Percentiles rank a stretch among this genome's conserved stretches.
phyloP scores from a whole-genome alignment of 805 yeast species.

The Candida verbasci region DNA sequence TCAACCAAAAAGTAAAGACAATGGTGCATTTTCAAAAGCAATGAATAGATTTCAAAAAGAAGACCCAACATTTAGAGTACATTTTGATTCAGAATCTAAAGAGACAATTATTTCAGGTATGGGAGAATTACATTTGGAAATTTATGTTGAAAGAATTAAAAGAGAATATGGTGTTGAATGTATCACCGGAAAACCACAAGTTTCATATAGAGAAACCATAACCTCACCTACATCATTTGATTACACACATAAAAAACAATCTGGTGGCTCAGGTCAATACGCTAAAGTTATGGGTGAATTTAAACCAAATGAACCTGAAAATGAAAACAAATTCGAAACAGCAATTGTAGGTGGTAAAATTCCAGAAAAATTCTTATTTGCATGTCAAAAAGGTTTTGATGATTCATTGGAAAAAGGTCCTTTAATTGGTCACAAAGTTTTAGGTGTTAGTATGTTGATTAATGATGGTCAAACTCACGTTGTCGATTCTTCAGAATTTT shows the following conservation, averaged over 20 bases:
- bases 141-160: slow-evolving; percentile 96
- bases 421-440: slow-evolving; percentile 86
- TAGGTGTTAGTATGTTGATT: slow-evolving; percentile 89
- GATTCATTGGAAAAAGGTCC: slow-evolving; percentile 97
- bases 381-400: slow-evolving; percentile 93
- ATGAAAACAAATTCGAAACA: slow-evolving; percentile 73
- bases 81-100: slow-evolving; percentile 84
- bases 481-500: slow-evolving; percentile 94
- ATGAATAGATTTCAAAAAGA: slow-evolving; percentile 97
- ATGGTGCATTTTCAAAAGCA: slow-evolving; percentile 89
- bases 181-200: slow-evolving; percentile 95
- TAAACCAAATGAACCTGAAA: slow-evolving; percentile 58
- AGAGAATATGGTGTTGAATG: slow-evolving; percentile 97
- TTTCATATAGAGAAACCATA: slow-evolving; percentile 94
- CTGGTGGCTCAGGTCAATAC: slow-evolving; percentile 99
- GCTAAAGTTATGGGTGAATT: slow-evolving; percentile 91
- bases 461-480: slow-evolving; percentile 97
- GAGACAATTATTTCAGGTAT: slow-evolving; percentile 95
- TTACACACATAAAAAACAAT: slow-evolving; percentile 94
- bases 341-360: slow-evolving; percentile 96
- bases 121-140: slow-evolving; percentile 97
- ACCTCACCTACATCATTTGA: slow-evolving; percentile 72
- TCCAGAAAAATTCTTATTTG: slow-evolving; percentile 88
- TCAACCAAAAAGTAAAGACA: slow-evolving; percentile 82
- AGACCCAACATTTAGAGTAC: slow-evolving; percentile 96